Percentiles rank a stretch among this genome's conserved stretches.
Evolutionary conservation across 345 rosid species (phyloP).

Genomic region (Eucalyptus cloeziana): DNA sequence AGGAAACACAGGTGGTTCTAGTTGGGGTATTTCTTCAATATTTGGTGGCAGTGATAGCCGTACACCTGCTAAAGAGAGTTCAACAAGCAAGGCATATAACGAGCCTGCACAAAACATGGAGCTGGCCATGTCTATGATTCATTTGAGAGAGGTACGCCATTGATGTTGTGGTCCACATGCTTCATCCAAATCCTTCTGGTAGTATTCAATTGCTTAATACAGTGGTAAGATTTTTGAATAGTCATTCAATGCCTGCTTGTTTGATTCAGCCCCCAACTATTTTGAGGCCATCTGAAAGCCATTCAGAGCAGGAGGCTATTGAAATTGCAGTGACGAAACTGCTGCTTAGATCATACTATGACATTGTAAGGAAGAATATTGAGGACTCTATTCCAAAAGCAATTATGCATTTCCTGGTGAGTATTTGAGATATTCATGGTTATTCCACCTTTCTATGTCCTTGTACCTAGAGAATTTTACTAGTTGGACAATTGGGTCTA

Average conservation of each 20-base stretch:
- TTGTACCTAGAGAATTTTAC: not conserved
- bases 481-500: not conserved
- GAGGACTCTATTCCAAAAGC: constrained; percentile 90
- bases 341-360: constrained; percentile 82
- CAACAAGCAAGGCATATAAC: constrained; percentile 25
- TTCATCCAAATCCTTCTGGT: not conserved
- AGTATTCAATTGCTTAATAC: not conserved
- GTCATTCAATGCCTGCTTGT: not conserved
- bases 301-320: constrained; percentile 72
- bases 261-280: constrained; percentile 67
- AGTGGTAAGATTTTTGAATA: not conserved
- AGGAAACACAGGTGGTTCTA: constrained; percentile 46
- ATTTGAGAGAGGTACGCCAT: constrained; percentile 59
- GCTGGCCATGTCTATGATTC: constrained; percentile 61
- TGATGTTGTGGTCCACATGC: not conserved
- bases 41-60: constrained; percentile 69
- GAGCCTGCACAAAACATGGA: constrained; percentile 50
- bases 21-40: constrained; percentile 90
- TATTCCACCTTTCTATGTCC: not conserved
- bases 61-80: constrained; percentile 44
- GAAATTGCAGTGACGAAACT: constrained; percentile 76
- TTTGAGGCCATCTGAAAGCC: constrained; percentile 77
- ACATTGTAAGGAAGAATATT: constrained; percentile 89
- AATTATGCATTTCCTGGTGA: constrained; percentile 95
- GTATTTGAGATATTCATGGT: not conserved